phyloP scores from a whole-genome alignment of 2,329 filamentous ascomycete species.

The Hymenoscyphus scutula region DNA sequence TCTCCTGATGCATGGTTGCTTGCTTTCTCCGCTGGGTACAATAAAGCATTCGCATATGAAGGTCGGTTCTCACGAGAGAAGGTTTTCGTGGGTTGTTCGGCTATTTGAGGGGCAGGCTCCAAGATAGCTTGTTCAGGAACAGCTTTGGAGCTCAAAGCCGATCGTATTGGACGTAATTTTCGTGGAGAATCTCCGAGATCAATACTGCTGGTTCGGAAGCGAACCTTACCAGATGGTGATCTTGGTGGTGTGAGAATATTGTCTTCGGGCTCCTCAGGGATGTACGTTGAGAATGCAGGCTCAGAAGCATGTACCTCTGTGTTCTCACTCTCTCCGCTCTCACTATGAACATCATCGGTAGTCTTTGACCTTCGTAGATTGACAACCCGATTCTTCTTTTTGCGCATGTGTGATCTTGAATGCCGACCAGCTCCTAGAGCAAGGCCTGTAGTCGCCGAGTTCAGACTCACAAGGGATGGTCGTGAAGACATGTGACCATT shows the following conservation, averaged over 20 bases:
- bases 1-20: conserved; percentile 4
- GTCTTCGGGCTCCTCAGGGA: conserved; percentile 59
- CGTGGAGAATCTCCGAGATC: conserved; percentile 40
- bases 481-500: conserved; percentile 58
- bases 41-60: conserved; percentile 14
- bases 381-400: conserved; percentile 81
- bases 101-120: conserved; percentile 19
- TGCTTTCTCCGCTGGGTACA: conserved; percentile 28
- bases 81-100: conserved; percentile 21
- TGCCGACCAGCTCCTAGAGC: conserved; percentile 59
- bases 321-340: conserved; percentile 45
- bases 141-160: conserved; percentile 19
- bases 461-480: conserved; percentile 62
- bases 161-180: conserved; percentile 23
- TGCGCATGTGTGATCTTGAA: conserved; percentile 62
- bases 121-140: conserved; percentile 24
- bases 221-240: conserved; percentile 41
- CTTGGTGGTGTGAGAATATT: conserved; percentile 52
- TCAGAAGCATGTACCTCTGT: conserved; percentile 62
- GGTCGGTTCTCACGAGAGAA: conserved; percentile 23
- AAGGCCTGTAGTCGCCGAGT: conserved; percentile 61
- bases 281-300: conserved; percentile 53
- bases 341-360: conserved; percentile 48
- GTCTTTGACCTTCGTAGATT: conserved; percentile 66
- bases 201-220: conserved; percentile 36